Base-by-base conservation (phyloP, 352 stramenopile species). In the Stramenopiles sp. region DNA sequence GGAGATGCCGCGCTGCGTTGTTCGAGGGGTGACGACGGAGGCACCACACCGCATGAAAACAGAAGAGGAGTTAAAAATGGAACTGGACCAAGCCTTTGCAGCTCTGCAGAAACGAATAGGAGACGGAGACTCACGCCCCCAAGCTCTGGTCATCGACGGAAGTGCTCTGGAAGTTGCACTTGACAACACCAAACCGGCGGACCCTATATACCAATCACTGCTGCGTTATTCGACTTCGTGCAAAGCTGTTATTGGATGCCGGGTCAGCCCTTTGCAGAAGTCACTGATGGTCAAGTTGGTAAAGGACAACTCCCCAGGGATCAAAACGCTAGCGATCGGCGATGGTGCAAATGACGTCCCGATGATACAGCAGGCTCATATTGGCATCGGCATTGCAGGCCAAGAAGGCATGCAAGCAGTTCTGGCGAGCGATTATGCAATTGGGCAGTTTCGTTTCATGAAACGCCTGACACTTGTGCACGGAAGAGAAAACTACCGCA, bases 191-290 rank as follows among this genome's bases (percentile, higher is more conserved):
- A 1, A 88, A 79, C 31, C 82, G 25, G 43, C 12, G 25, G 43
- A 63, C 12, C 43, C 43, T 18, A 63, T 63, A 18, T 63, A 63
- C 25, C 12, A 63, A 25, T 12, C 43, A 63, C 82, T 1, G 75
- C 78, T 0, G 49, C 84, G 0, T 80, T 92, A 1, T 80, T 88
- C 3, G 78, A 89, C 31, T 83, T 91, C 86, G 80, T 98, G 92
- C 79, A 90, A 97, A 43, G 91, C 94, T 4, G 94, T 99, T 0
- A 92, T 99, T 74, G 93, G 92, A 33, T 98, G 94, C 76, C 89
- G 96, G 73, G 95, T 98, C 0, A 98, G 89, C 37, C 95, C 96
- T 30, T 88, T 93, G 68, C 96, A 99, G 80, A 99, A 99, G 80
- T 94, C 94, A 1, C 85, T 97, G 68, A 78, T 99, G 0, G 93